These are phyloP conservation scores for Pyrus communis DNA, from an alignment of 306 rosid species.

Conservation along the genomic window DNA sequence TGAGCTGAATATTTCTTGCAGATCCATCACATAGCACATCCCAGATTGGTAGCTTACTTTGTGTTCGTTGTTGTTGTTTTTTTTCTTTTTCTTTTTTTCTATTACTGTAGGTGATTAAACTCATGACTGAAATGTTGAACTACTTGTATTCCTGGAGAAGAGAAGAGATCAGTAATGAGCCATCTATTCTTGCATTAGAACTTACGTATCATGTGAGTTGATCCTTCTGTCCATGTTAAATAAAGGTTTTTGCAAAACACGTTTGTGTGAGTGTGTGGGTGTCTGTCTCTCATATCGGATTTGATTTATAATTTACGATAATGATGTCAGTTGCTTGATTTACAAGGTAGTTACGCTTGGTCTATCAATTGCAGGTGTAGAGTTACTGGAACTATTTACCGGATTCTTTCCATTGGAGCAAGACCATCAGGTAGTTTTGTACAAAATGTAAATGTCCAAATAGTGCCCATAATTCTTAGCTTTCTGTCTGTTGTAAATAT, in stretches of 20 bases:
- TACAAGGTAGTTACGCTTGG: neutral
- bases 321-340: neutral
- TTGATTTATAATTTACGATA: neutral
- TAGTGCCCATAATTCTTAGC: neutral
- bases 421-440: slow-evolving; percentile 4
- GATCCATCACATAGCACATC: neutral
- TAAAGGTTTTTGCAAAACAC: neutral
- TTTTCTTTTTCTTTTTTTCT: neutral
- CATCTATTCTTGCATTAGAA: neutral
- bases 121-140: neutral
- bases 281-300: neutral
- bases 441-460: slow-evolving; percentile 17
- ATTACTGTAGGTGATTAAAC: slow-evolving; percentile 1
- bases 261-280: neutral
- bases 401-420: slow-evolving; percentile 20
- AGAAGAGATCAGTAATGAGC: neutral
- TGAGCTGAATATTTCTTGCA: slow-evolving; percentile 3
- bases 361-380: slow-evolving; percentile 23
- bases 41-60: neutral
- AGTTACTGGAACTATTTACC: neutral
- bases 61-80: too few relatives aligned
- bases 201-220: slow-evolving; percentile 16
- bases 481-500: slow-evolving; percentile 32
- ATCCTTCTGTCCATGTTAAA: neutral
- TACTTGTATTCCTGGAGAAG: neutral